Evolutionary conservation across 177 flowering plant genomes (phyloP).

Genomic region (Telopea speciosissima): DNA sequence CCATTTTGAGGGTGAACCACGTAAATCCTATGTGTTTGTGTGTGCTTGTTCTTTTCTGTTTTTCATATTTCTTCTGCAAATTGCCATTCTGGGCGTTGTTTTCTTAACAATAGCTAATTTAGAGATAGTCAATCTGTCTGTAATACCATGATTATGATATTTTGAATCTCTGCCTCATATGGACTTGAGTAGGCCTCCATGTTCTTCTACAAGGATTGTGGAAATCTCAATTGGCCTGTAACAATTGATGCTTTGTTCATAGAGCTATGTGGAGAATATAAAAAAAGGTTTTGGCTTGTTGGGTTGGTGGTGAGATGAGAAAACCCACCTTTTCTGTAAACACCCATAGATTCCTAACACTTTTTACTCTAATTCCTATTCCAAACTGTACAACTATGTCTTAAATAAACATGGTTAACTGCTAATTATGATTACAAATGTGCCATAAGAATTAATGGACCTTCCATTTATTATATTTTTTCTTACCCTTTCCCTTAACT

Average conservation of each 20-base stretch:
- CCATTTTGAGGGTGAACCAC: too few species aligned
- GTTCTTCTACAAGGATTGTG: slow-evolving; percentile 15
- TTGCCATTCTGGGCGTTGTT: too few species aligned
- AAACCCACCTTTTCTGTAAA: background rate
- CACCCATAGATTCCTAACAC: too few species aligned
- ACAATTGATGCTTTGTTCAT: slow-evolving; percentile 8
- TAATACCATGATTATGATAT: too few species aligned
- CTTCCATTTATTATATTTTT: too few species aligned
- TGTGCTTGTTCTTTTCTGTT: too few species aligned
- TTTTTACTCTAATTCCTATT: too few species aligned
- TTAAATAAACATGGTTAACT: background rate
- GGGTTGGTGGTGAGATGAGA: background rate
- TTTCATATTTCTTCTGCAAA: too few species aligned
- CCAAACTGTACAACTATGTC: background rate
- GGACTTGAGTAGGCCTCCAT: slow-evolving; percentile 23
- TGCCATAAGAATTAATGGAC: background rate
- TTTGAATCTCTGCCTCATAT: too few species aligned
- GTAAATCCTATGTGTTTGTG: too few species aligned
- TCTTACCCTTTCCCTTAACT: background rate
- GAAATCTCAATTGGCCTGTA: slow-evolving; percentile 22
- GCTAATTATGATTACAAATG: background rate
- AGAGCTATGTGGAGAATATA: background rate
- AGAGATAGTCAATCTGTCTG: too few species aligned
- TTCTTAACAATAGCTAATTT: too few species aligned
- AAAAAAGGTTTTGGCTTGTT: background rate